Evolutionary conservation across 1,284 basidiomycete species (phyloP).

Genomic region (Singerocomus inundabilis): DNA sequence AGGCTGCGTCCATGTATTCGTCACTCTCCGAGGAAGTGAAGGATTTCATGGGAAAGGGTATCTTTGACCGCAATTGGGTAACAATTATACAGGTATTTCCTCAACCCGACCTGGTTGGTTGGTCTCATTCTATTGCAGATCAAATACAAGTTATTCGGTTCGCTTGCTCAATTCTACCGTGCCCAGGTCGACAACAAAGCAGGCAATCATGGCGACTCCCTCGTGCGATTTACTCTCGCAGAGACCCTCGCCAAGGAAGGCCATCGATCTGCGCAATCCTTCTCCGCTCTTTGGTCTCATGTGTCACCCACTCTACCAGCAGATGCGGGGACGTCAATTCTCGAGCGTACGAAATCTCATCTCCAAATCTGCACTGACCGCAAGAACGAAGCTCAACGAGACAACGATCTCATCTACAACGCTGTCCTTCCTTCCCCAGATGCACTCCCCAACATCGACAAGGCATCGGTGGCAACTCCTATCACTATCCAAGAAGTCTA

Average conservation of each 20-base stretch:
- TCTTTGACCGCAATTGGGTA: constrained; percentile 96
- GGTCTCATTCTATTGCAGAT: constrained; percentile 46
- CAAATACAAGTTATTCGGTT: constrained; percentile 89
- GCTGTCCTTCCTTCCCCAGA: constrained; percentile 86
- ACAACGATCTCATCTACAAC: constrained; percentile 99
- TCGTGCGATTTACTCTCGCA: constrained; percentile 80
- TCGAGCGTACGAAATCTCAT: constrained; percentile 84
- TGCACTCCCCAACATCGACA: constrained; percentile 79
- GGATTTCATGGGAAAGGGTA: constrained; percentile 93
- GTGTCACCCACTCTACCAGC: constrained; percentile 84
- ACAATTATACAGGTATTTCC: constrained; percentile 71
- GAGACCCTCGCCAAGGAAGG: constrained; percentile 88
- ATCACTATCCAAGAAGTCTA: constrained; percentile 96
- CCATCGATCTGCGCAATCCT: constrained; percentile 64
- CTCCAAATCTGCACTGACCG: constrained; percentile 76
- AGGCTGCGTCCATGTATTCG: constrained; percentile 80
- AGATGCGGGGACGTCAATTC: constrained; percentile 78
- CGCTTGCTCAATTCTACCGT: constrained; percentile 86
- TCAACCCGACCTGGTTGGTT: not conserved
- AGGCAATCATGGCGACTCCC: constrained; percentile 83
- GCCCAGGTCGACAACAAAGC: constrained; percentile 76
- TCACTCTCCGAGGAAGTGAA: constrained; percentile 86
- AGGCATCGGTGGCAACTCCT: constrained; percentile 73
- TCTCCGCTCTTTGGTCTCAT: constrained; percentile 72
- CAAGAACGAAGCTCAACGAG: constrained; percentile 74